Base-by-base conservation (phyloP, 2,329 filamentous ascomycete genomes). In the Ophiostoma populinum region DNA sequence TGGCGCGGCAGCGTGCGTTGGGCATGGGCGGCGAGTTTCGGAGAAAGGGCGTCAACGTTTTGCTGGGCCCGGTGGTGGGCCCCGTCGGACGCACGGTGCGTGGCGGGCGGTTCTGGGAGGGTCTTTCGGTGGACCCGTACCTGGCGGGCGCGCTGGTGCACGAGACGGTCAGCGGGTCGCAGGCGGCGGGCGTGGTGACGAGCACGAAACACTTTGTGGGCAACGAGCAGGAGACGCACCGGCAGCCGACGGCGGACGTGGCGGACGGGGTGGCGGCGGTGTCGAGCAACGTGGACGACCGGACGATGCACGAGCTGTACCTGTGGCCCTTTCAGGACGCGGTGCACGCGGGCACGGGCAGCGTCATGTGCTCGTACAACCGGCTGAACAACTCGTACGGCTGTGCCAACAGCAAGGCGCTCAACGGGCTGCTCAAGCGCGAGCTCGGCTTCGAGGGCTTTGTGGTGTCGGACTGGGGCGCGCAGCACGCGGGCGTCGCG, bases 1-100 rank as follows among this genome's bases (percentile, higher is more conserved):
- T 87, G 28, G 71, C 80, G 39, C 72, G 71, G 47, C 58, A 64
- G 34, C 69, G 81, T 33, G 82, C 75, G 21, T 57, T 67, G 34
- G 76, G 75, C 32, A 83, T 92, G 75, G 83, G 75, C 3, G 59
- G 63, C 38, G 83, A 92, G 52, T 80, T 80, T 50, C 68, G 65
- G 41, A 68, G 56, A 27, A 92, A 92, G 53, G 83, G 83, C 32
- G 71, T 83, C 21, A 79, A 43, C 11, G 65, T 90, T 11, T 67
- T 78, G 38, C 63, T 92, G 8, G 83, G 81, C 0, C 83, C 83
- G 3, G 80, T 80, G 0, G 72, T 81, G 39, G 73, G 74, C 0
- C 73, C 75, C 0, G 48, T 75, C 0, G 75, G 75, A 8, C 61
- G 73, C 3, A 59, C 74, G 32, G 67, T 70, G 1, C 57, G 61